Base-by-base conservation (phyloP, 768 basidiomycete species). In the Tylopilus rubrobrunneus region DNA sequence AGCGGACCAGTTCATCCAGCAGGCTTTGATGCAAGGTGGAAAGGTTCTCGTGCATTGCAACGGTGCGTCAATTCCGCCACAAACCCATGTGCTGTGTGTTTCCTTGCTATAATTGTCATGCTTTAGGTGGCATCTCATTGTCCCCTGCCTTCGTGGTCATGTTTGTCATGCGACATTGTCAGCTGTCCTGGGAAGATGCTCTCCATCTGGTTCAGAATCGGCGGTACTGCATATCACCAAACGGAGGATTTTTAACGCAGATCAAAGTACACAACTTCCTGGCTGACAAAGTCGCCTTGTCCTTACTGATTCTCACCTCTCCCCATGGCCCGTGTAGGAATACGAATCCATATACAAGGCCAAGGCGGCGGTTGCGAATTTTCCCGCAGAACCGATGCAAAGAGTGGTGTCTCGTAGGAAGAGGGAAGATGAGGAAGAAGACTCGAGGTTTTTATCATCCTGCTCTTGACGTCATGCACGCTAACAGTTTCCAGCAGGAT, bases 261-360 rank as follows among this genome's bases (percentile, higher is more conserved):
- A 87, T 96, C 66, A 95, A 96, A 81, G 90, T 87, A 52, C 27
- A 74, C 34, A 14, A 42, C 29, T 49, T 41, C 12, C 28, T 31
- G 46, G 33, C 7, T n/a, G 14, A 33, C 34, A 48, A 28, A 19
- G n/a, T n/a, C 29, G n/a, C 11, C n/a, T 27, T 44, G 10, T 36
- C 43, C 1, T 44, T 19, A 40, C 47, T 48, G 37, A 57, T 39
- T 39, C 34, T 48, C 15, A 54, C 28, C 46, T 45, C 44, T 29
- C 49, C 48, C 40, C 23, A 44, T 44, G 51, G 31, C 33, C 19
- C 45, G 11, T 21, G 40, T 42, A 94, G 92, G 93, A 94, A 74
- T 96, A 94, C 59, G 91, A 95, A 70, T 89, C 92, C 5, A 96
- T 96, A 65, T 91, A 94, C 67, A 85, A 82, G 62, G 93, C 93